A percentile compares a stretch with the other conserved stretches of the same genome.
Conservation (phyloP, 2,329 filamentous ascomycete species). For the Pseudocercospora eumusae region DNA sequence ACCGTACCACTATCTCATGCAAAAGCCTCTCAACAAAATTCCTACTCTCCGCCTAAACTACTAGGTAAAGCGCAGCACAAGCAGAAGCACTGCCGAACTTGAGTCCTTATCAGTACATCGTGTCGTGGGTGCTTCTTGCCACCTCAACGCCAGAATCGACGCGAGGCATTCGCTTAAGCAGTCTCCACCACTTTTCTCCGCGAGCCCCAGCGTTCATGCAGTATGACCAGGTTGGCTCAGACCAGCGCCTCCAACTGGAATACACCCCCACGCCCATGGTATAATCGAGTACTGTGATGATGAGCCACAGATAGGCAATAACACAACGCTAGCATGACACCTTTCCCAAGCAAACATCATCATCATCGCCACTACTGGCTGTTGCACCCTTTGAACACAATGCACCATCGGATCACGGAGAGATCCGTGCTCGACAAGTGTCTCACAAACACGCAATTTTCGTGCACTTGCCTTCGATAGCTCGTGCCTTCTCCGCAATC, state of each 20-base stretch:
- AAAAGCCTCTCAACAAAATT: not conserved
- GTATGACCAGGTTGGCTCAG: constrained; percentile 8
- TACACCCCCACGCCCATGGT: constrained; percentile 20
- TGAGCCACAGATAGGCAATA: constrained; percentile 16
- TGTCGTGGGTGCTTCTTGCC: no score
- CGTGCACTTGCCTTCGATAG: constrained; percentile 15
- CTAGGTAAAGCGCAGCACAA: no score
- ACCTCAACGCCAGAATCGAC: constrained; percentile 19
- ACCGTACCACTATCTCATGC: not conserved
- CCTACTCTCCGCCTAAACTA: not conserved
- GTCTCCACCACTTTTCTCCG: constrained; percentile 20
- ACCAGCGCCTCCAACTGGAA: constrained; percentile 8
- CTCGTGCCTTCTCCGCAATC: constrained; percentile 19
- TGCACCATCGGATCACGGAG: constrained; percentile 17
- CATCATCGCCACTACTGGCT: no score
- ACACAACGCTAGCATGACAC: constrained; percentile 7
- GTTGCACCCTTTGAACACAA: constrained; percentile 14
- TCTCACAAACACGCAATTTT: constrained; percentile 26
- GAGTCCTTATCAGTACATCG: not conserved
- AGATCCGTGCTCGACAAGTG: constrained; percentile 20
- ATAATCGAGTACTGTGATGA: constrained; percentile 5
- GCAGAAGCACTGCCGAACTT: not conserved
- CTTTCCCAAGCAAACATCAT: constrained; percentile 5
- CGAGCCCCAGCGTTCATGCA: constrained; percentile 20
- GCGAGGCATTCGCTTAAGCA: constrained; percentile 6